phyloP scores from a whole-genome alignment of 2,329 filamentous ascomycete species.

The Xylaria sp. region DNA sequence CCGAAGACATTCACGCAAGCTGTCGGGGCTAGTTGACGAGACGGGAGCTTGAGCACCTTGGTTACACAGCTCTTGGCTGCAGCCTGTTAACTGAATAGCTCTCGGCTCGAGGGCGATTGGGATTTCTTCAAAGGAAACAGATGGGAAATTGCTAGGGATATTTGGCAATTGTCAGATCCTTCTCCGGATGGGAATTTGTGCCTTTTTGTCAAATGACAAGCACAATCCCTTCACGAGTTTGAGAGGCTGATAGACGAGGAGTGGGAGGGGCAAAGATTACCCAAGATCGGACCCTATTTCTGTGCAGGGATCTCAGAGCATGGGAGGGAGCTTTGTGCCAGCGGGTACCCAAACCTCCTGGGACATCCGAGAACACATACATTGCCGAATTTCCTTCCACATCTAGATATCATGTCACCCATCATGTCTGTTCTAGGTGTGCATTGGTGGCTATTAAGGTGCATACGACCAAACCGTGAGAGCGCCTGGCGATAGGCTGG shows the following conservation, averaged over 20 bases:
- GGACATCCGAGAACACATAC: conserved; percentile 23
- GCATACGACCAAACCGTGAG: conserved; percentile 32
- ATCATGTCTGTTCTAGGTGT: conserved; percentile 25
- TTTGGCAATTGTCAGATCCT: conserved; percentile 11
- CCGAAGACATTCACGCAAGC: conserved; percentile 12
- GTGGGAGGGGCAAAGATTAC: conserved; percentile 32
- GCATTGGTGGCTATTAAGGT: conserved; percentile 31
- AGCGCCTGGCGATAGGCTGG: conserved; percentile 34
- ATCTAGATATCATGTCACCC: conserved; percentile 34
- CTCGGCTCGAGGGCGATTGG: not conserved
- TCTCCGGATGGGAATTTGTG: conserved; percentile 16
- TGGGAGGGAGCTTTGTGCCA: conserved; percentile 19
- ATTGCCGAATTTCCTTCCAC: conserved; percentile 28
- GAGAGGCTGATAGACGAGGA: conserved; percentile 28
- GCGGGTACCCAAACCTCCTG: conserved; percentile 24
- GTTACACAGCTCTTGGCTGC: conserved; percentile 35
- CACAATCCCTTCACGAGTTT: conserved; percentile 16
- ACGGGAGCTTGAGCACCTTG: conserved; percentile 15
- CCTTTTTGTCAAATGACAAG: conserved; percentile 35
- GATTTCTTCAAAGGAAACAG: not conserved
- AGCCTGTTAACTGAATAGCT: conserved; percentile 18
- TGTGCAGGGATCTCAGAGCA: conserved; percentile 35
- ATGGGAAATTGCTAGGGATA: conserved; percentile 13
- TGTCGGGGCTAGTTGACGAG: conserved; percentile 12
- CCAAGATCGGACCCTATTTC: conserved; percentile 28